These are phyloP conservation scores for Periconia sp. DNA, from an alignment of 2,329 filamentous ascomycete genomes.

Conservation along the genomic window DNA sequence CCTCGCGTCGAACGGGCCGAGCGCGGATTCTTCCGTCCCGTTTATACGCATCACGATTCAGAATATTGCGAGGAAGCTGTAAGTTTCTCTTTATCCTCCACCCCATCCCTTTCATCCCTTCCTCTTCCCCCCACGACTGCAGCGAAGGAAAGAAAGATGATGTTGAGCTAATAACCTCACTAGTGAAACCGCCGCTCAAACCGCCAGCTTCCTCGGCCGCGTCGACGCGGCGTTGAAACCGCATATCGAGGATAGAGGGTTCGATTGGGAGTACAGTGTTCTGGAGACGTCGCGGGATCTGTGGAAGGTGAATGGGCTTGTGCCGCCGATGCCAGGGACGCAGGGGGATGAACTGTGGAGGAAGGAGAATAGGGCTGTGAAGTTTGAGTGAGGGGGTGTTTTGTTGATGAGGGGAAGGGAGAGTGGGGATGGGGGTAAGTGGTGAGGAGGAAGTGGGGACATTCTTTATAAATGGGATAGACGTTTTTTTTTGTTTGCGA, in stretches of 20 bases:
- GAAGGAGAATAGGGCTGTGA: conserved; percentile 19
- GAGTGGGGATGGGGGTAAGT: not conserved
- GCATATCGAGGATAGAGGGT: conserved; percentile 42
- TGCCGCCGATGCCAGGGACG: conserved; percentile 39
- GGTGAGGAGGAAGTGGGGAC: no score
- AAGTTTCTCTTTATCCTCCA: not conserved
- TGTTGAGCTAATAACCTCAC: not conserved
- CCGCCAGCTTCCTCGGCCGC: conserved; percentile 12
- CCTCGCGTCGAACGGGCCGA: conserved; percentile 6
- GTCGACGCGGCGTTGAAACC: conserved; percentile 44
- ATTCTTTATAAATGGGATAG: no score
- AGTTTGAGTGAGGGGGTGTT: conserved; percentile 12
- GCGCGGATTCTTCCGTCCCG: conserved; percentile 20
- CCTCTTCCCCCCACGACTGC: not conserved
- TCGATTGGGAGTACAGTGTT: conserved; percentile 49
- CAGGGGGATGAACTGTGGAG: conserved; percentile 42
- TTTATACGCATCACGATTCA: conserved; percentile 43
- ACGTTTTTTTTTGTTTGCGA: no score
- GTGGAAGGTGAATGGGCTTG: conserved; percentile 49
- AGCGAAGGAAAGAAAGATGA: no score
- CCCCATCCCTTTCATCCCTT: not conserved
- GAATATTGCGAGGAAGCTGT: conserved; percentile 33
- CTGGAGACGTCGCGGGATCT: conserved; percentile 47
- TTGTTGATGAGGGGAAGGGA: not conserved
- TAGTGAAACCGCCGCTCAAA: conserved; percentile 5